These are phyloP conservation scores for Phytophthora rubi DNA, from an alignment of 352 stramenopile genomes.

Conservation along the genomic window DNA sequence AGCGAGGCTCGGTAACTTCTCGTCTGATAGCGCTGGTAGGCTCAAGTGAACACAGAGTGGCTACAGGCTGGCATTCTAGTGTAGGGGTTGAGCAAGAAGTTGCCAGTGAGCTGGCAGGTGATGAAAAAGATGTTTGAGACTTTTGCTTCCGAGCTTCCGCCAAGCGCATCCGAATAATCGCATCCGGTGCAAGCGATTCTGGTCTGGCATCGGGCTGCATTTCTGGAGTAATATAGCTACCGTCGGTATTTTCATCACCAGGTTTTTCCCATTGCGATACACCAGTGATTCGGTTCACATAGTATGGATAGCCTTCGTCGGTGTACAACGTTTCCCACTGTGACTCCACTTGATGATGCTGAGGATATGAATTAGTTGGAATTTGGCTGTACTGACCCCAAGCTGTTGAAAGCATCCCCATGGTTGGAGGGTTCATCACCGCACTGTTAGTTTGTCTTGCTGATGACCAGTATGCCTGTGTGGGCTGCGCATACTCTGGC, in stretches of 20 bases:
- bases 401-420: not conserved
- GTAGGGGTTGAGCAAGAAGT: constrained; percentile 21
- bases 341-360: constrained; percentile 17
- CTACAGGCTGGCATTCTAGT: constrained; percentile 5
- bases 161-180: constrained; percentile 58
- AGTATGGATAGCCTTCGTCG: constrained; percentile 80
- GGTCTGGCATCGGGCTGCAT: constrained; percentile 8
- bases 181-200: constrained; percentile 37
- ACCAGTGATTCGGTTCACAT: constrained; percentile 71
- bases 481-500: constrained; percentile 20
- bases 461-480: constrained; percentile 15
- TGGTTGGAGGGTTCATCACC: not conserved
- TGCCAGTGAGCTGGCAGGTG: constrained; percentile 16
- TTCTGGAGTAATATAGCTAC: constrained; percentile 4
- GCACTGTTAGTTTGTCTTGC: constrained; percentile 1
- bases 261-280: constrained; percentile 85
- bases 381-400: constrained; percentile 22
- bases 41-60: not conserved
- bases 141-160: constrained; percentile 48
- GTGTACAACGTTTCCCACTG: constrained; percentile 79
- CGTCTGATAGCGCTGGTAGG: not conserved
- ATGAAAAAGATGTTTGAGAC: constrained; percentile 20
- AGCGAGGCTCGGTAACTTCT: not conserved
- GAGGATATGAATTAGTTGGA: constrained; percentile 8
- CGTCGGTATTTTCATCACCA: constrained; percentile 10